These are phyloP conservation scores for Lactifluus hygrophoroides DNA, from an alignment of 768 basidiomycete genomes.

Conservation along the genomic window DNA sequence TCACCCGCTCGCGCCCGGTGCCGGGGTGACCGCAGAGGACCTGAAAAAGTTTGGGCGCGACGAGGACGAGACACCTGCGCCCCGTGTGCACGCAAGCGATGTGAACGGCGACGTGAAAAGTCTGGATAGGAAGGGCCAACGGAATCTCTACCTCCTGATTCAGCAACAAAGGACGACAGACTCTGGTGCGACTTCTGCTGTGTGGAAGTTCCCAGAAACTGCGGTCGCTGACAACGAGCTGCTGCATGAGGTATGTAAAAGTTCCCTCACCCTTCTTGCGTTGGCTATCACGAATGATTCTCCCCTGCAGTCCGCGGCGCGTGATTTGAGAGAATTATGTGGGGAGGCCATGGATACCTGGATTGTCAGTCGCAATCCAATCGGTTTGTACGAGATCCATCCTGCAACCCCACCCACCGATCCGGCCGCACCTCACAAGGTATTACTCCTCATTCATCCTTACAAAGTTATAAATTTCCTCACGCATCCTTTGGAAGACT, in stretches of 20 bases:
- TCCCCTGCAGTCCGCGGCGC: conserved; percentile 54
- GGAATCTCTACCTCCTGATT: conserved; percentile 85
- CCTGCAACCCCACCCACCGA: conserved; percentile 23
- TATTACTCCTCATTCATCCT: conserved; percentile 7
- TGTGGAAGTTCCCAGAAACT: conserved; percentile 81
- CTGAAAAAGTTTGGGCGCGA: conserved; percentile 31
- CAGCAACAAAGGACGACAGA: conserved; percentile 35
- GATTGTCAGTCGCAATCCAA: conserved; percentile 85
- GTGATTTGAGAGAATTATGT: conserved; percentile 61
- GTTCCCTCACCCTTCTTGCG: background rate
- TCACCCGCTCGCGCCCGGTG: conserved; percentile 9
- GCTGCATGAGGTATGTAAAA: conserved; percentile 60
- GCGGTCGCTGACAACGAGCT: conserved; percentile 52
- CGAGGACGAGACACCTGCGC: conserved; percentile 53
- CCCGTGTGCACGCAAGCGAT: conserved; percentile 57
- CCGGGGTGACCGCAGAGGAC: conserved; percentile 16
- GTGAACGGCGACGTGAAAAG: conserved; percentile 52
- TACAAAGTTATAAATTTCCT: background rate
- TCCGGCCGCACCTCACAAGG: conserved; percentile 12
- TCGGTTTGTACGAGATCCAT: conserved; percentile 60
- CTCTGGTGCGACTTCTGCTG: conserved; percentile 31
- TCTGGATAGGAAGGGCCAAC: conserved; percentile 72
- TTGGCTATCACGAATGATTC: background rate
- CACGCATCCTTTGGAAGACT: conserved; percentile 36
- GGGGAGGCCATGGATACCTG: conserved; percentile 86